These are phyloP conservation scores for Geosmithia flava DNA, from an alignment of 2,329 filamentous ascomycete species.

Conservation along the genomic window DNA sequence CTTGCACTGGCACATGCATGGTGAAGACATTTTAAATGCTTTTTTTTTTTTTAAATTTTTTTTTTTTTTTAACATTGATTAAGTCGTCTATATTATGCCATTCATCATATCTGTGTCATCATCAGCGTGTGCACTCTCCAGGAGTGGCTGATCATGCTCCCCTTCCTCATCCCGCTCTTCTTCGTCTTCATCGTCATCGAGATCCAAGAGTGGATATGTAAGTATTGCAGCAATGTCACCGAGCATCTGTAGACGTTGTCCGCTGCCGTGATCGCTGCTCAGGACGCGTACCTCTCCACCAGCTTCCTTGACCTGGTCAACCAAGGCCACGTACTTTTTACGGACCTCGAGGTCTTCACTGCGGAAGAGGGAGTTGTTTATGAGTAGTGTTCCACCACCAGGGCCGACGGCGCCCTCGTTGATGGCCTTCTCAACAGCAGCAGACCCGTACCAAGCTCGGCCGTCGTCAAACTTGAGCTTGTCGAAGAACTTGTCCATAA, in stretches of 20 bases:
- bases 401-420: constrained; percentile 79
- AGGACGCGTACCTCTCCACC: constrained; percentile 83
- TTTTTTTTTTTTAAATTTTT: too few relatives aligned
- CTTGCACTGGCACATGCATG: too few relatives aligned
- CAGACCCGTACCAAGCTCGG: constrained; percentile 79
- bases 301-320: constrained; percentile 76
- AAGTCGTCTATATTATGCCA: constrained; percentile 16
- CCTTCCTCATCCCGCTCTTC: constrained; percentile 14
- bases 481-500: constrained; percentile 76
- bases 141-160: background rate
- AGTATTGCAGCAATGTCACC: constrained; percentile 83
- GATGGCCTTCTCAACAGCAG: constrained; percentile 71
- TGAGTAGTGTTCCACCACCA: constrained; percentile 72
- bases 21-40: too few relatives aligned
- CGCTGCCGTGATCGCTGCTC: constrained; percentile 90
- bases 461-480: constrained; percentile 75
- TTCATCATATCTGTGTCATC: constrained; percentile 15
- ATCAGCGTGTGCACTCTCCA: constrained; percentile 9
- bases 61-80: background rate
- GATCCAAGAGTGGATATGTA: constrained; percentile 74
- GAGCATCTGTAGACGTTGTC: constrained; percentile 68
- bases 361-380: constrained; percentile 81
- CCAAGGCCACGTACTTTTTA: constrained; percentile 70
- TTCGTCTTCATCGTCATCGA: constrained; percentile 57
- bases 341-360: constrained; percentile 66